Percentiles rank a stretch among this genome's conserved stretches.
These are phyloP conservation scores for Penicillium sp. DNA, from an alignment of 2,329 filamentous ascomycete species.

Conservation along the genomic window DNA sequence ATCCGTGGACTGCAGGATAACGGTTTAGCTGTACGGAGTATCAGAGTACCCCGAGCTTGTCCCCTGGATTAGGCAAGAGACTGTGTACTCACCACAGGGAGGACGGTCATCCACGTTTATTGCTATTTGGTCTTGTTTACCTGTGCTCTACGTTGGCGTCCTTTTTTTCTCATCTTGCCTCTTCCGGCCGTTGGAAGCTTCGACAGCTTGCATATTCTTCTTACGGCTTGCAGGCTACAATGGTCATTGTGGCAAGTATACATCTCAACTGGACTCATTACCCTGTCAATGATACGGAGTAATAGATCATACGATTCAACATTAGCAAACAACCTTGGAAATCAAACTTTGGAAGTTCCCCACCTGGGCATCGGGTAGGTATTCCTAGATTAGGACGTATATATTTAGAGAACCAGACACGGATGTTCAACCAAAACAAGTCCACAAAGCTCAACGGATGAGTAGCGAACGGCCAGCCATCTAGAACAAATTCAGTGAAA, in stretches of 20 bases:
- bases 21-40: slow-evolving; percentile 12
- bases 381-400: not conserved
- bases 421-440: slow-evolving; percentile 4
- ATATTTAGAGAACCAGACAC: not conserved
- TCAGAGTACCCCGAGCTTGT: slow-evolving; percentile 5
- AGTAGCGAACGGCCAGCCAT: not conserved
- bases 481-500: slow-evolving; percentile 10
- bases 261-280: too few species aligned
- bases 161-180: slow-evolving; percentile 7
- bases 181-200: slow-evolving; percentile 9
- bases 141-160: not conserved
- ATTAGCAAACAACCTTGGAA: too few species aligned
- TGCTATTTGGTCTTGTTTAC: slow-evolving; percentile 11
- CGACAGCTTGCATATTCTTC: slow-evolving; percentile 7
- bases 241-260: slow-evolving; percentile 1
- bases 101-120: slow-evolving; percentile 22
- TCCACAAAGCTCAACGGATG: not conserved
- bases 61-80: slow-evolving; percentile 18
- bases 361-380: too few species aligned
- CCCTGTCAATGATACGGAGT: too few species aligned
- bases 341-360: not conserved
- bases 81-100: slow-evolving; percentile 3
- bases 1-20: slow-evolving; percentile 8
- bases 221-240: slow-evolving; percentile 4
- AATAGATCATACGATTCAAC: too few species aligned